A percentile compares a stretch with the other conserved stretches of the same genome.
phyloP scores from a whole-genome alignment of 202 grass and related monocot genomes.

The Zoysia matrella region DNA sequence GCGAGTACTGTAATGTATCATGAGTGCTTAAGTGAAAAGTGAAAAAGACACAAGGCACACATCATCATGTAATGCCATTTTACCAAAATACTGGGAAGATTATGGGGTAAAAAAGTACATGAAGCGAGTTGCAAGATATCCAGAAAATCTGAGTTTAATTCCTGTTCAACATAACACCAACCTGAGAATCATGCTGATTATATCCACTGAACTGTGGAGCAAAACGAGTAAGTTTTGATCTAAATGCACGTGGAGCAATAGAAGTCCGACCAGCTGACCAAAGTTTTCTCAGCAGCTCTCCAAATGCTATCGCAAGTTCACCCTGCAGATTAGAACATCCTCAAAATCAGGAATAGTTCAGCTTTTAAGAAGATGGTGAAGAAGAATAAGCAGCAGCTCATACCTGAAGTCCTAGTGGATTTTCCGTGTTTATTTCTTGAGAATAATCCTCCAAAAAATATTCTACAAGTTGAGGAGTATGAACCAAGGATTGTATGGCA shows the following conservation, averaged over 20 bases:
- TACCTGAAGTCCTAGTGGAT: conserved; percentile 98
- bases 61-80: conserved; percentile 7
- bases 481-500: conserved; percentile 89
- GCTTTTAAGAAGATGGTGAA: neutral
- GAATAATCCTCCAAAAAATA: conserved; percentile 89
- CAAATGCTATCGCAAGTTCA: conserved; percentile 94
- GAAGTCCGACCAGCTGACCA: conserved; percentile 85
- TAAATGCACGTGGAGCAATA: conserved; percentile 87
- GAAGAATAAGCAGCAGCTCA: conserved; percentile 11
- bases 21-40: neutral
- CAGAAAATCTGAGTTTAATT: neutral
- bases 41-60: neutral
- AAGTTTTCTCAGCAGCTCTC: conserved; percentile 83
- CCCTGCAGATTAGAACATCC: conserved; percentile 56
- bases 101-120: neutral
- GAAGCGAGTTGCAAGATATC: neutral
- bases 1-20: neutral
- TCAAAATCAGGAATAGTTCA: conserved; percentile 12
- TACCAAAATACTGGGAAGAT: neutral
- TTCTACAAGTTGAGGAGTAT: conserved; percentile 87
- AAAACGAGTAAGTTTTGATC: conserved; percentile 89
- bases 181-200: conserved; percentile 99
- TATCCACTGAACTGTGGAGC: conserved; percentile 99
- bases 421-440: conserved; percentile 91
- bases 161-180: conserved; percentile 39